Evolutionary conservation across 129 eudicot species (phyloP).

Genomic region (Flaveria brownii): DNA sequence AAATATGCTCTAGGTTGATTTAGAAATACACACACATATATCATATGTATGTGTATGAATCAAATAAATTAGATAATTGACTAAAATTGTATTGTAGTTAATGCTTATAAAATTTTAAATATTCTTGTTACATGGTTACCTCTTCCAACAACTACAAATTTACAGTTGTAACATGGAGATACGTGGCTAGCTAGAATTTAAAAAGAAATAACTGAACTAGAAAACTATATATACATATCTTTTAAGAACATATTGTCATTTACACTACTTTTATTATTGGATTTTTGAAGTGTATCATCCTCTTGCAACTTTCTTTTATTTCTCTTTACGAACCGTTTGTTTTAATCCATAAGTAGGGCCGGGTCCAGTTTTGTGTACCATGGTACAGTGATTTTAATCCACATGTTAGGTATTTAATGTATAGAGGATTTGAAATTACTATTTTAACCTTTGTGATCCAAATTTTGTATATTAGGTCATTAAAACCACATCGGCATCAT

Average conservation of each 20-base stretch:
- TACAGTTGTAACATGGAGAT: too few species aligned
- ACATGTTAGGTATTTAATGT: background rate
- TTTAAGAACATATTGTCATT: too few species aligned
- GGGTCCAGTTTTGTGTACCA: background rate
- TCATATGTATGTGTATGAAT: too few species aligned
- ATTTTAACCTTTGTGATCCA: background rate
- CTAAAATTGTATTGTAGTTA: background rate
- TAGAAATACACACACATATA: too few species aligned
- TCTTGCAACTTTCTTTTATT: background rate
- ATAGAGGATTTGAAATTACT: background rate
- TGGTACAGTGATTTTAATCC: slow-evolving; percentile 8
- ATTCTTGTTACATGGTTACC: background rate
- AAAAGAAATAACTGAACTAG: background rate
- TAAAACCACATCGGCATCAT: too few species aligned
- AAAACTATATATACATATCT: background rate
- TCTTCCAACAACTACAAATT: too few species aligned
- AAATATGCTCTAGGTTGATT: background rate
- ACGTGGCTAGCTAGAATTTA: background rate
- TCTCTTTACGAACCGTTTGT: background rate
- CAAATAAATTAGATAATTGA: too few species aligned
- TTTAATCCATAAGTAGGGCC: background rate
- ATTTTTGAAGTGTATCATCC: background rate
- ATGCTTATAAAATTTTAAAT: background rate
- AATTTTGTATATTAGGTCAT: too few species aligned
- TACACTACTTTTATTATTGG: background rate